Conservation (phyloP, 176 grass and related monocot genomes). For the Zizania latifolia region DNA sequence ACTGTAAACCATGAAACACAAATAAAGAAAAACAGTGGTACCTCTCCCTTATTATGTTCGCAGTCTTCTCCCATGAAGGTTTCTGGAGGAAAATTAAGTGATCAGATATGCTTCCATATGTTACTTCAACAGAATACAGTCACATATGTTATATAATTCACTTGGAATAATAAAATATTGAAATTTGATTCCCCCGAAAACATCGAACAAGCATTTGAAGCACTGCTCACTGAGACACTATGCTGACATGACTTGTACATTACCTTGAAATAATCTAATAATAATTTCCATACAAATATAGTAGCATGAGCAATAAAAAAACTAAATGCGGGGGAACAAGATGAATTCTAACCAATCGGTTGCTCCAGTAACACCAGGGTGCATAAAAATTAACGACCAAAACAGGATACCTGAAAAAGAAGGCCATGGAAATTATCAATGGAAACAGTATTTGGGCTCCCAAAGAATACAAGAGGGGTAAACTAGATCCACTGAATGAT, state of each 20-base stretch:
- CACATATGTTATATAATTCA: neutral
- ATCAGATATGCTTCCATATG: constrained; percentile 20
- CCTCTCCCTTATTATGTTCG: constrained; percentile 90
- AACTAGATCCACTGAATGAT: neutral
- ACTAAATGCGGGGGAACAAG: constrained; percentile 8
- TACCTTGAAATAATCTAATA: constrained; percentile 5
- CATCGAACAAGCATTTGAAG: neutral
- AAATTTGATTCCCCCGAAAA: neutral
- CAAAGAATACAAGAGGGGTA: neutral
- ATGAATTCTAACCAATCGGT: constrained; percentile 68
- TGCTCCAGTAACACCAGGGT: constrained; percentile 99
- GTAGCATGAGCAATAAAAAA: neutral
- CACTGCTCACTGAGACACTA: neutral
- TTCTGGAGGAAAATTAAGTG: constrained; percentile 48
- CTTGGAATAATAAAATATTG: constrained; percentile 1
- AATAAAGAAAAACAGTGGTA: constrained; percentile 29
- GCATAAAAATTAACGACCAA: constrained; percentile 98
- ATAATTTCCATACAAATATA: neutral
- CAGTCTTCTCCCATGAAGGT: constrained; percentile 96
- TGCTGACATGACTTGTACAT: neutral
- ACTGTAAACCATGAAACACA: constrained; percentile 7
- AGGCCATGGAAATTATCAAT: neutral
- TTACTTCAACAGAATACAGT: constrained; percentile 8
- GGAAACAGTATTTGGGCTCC: neutral
- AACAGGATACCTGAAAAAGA: constrained; percentile 65